Base-by-base conservation (phyloP, 768 basidiomycete genomes). In the Suillus americanus region DNA sequence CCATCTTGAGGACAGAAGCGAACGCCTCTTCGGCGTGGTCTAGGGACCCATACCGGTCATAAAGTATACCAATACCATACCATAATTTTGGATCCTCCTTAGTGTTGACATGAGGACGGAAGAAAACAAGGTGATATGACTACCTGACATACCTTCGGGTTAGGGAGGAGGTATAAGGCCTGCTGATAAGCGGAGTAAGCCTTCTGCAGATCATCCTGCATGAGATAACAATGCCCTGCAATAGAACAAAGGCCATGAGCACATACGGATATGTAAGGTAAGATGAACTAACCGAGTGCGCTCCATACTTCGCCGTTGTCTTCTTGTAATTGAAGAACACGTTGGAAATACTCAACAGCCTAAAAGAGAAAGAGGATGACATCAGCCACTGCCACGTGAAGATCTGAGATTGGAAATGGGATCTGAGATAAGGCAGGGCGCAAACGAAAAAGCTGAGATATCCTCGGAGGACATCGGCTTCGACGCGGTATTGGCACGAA, bases 1-100 rank as follows among this genome's bases (percentile, higher is more conserved):
- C 96, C 95, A 98, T 99, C 68, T 91, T 84, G 48, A 99, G 86
- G 30, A 99, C 97, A 14, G 93, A 95, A 0, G 94, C 89, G 71
- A 99, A 99, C 0, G 97, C 97, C 75, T 99, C 97, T 78, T 99
- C 97, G 68, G 97, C 97, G 70, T 99, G 97, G 79, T 99, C 97
- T 74, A 99, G 83, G 61, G 94, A 96, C 18, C 97, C 97, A 71
- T 99, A 99, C 37, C 97, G 90, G 81, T 99, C 97, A 72, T 99
- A 99, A 40, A 99, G 88, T 64, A 99, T 99, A 40, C 97, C 97
- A 74, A 99, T 99, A 41, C 97, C 97, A 74, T 99, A 99, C 97
- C 97, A 99, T 10, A 99, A 83, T 74, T 99, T 98, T 5, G 97
- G 96, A 77, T 99, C 97, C 85, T 99, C 89, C 84, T 89, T 70